A percentile compares a stretch with the other conserved stretches of the same genome.
phyloP scores from a whole-genome alignment of 345 rosid genomes.

The Brassica nigra region DNA sequence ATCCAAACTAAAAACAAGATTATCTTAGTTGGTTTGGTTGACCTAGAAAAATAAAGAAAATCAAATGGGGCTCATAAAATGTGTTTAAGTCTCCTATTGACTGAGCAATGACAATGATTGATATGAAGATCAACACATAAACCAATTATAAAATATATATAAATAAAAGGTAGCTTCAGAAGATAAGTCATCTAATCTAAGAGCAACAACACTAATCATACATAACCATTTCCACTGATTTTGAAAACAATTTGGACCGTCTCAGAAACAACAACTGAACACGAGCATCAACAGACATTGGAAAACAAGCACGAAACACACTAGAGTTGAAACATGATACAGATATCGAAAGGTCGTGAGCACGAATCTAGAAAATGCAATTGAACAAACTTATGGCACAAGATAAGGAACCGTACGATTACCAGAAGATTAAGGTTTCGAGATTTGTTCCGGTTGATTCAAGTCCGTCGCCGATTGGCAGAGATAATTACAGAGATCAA shows the following conservation, averaged over 20 bases:
- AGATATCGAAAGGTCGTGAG: background rate
- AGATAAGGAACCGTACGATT: conserved; percentile 20
- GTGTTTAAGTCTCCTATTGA: conserved; percentile 16
- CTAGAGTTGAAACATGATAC: background rate
- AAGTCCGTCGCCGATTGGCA: conserved; percentile 7
- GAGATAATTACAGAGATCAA: conserved; percentile 7
- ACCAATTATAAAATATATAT: background rate
- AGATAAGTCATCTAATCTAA: background rate
- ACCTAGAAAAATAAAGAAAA: background rate
- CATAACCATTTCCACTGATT: background rate
- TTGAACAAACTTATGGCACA: background rate
- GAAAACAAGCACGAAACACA: background rate
- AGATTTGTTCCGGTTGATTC: background rate
- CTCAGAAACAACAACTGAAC: background rate
- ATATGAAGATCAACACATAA: conserved; percentile 16
- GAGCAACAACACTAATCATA: background rate
- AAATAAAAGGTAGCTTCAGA: background rate
- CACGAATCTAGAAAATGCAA: background rate
- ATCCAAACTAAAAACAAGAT: conserved; percentile 1
- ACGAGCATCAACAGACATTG: background rate
- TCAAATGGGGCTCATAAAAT: background rate
- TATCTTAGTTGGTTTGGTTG: conserved; percentile 19
- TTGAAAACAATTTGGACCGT: background rate
- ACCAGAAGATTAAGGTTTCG: background rate
- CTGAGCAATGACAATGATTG: conserved; percentile 20